phyloP scores from a whole-genome alignment of 768 basidiomycete genomes.

The Boletus reticulatus region DNA sequence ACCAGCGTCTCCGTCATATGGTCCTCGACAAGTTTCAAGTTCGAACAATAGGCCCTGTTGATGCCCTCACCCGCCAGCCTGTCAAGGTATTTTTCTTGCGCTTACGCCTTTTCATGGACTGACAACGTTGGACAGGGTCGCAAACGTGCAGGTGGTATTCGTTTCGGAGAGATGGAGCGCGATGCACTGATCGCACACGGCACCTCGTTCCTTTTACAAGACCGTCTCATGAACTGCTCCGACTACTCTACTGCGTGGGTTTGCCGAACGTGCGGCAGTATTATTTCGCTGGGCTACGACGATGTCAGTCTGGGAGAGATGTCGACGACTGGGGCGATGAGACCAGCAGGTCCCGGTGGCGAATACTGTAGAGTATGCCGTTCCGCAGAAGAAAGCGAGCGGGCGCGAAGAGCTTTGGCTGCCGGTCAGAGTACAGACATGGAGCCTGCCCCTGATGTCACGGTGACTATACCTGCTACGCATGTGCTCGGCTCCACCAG shows the following conservation, averaged over 20 bases:
- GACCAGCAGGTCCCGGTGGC: slow-evolving; percentile 71
- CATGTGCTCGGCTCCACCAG: slow-evolving; percentile 57
- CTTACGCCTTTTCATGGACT: background rate
- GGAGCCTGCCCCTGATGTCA: slow-evolving; percentile 47
- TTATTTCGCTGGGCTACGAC: slow-evolving; percentile 95
- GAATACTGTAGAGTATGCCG: slow-evolving; percentile 97
- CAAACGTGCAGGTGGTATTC: slow-evolving; percentile 97
- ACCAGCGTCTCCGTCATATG: slow-evolving; percentile 98
- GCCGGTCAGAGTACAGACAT: slow-evolving; percentile 49
- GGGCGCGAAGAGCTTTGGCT: slow-evolving; percentile 56
- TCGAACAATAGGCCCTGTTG: slow-evolving; percentile 95
- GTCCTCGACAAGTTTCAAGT: slow-evolving; percentile 99
- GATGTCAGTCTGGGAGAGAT: slow-evolving; percentile 73
- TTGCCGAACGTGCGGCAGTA: slow-evolving; percentile 91
- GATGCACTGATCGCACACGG: slow-evolving; percentile 99
- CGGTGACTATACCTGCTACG: slow-evolving; percentile 63
- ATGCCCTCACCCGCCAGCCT: slow-evolving; percentile 93
- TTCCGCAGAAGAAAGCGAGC: slow-evolving; percentile 61
- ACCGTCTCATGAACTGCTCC: slow-evolving; percentile 99
- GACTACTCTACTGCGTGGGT: slow-evolving; percentile 99
- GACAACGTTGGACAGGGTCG: slow-evolving; percentile 61
- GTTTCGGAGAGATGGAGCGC: slow-evolving; percentile 99
- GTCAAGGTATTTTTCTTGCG: slow-evolving; percentile 70
- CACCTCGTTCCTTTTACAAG: slow-evolving; percentile 96
- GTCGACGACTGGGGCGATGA: slow-evolving; percentile 47